These are phyloP conservation scores for Lanmaoa rubissima DNA, from an alignment of 768 basidiomycete species.

Conservation along the genomic window DNA sequence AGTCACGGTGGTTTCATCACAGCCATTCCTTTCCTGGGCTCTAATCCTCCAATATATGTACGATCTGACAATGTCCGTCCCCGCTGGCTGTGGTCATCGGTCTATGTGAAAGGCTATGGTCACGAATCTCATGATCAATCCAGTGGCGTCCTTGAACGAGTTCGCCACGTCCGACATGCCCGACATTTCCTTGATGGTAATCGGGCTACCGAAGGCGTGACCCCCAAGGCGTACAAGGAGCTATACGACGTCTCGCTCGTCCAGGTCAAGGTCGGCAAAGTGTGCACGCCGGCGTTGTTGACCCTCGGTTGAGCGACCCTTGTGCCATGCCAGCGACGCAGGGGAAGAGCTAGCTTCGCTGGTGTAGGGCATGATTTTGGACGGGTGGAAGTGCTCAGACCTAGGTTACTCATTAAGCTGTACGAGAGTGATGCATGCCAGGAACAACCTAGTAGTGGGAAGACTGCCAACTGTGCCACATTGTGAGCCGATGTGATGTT, in stretches of 20 bases:
- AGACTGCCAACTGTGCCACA: too few species aligned
- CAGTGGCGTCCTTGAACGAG: constrained; percentile 57
- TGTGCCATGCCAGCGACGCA: constrained; percentile 54
- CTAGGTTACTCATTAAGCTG: constrained; percentile 40
- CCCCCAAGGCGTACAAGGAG: constrained; percentile 40
- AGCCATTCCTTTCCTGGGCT: too few species aligned
- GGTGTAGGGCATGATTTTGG: constrained; percentile 46
- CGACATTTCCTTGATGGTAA: constrained; percentile 43
- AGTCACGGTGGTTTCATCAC: too few species aligned
- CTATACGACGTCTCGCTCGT: constrained; percentile 52
- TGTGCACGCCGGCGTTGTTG: constrained; percentile 51
- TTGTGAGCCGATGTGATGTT: too few species aligned
- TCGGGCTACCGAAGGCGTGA: constrained; percentile 29
- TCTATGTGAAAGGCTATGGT: constrained; percentile 55
- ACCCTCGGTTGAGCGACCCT: constrained; percentile 55
- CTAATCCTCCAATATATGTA: neutral
- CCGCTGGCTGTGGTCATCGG: constrained; percentile 46
- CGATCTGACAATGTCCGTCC: neutral
- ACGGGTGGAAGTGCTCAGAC: constrained; percentile 42
- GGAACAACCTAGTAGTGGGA: constrained; percentile 32
- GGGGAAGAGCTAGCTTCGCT: constrained; percentile 41
- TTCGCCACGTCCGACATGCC: constrained; percentile 54
- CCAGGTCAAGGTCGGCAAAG: constrained; percentile 40
- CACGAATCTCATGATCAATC: constrained; percentile 65
- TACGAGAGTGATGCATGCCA: constrained; percentile 37